Percentiles rank a stretch among this genome's conserved stretches.
Evolutionary conservation across 305 asterid species (phyloP).

Genomic region (Plantago rigida): DNA sequence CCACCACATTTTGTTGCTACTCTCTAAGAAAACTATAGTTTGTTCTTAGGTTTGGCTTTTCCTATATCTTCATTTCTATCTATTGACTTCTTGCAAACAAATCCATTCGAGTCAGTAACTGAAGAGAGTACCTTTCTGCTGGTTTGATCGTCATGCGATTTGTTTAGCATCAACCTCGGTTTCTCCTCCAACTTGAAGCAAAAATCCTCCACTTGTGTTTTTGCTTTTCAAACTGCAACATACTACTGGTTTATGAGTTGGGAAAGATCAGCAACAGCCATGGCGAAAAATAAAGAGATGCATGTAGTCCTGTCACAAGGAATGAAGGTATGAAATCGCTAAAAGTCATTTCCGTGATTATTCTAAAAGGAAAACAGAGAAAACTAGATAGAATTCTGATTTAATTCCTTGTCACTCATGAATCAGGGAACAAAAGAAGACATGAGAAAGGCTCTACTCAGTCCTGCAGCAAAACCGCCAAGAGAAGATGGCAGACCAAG

Average conservation of each 20-base stretch:
- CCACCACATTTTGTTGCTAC: slow-evolving; percentile 22
- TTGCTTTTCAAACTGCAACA: slow-evolving; percentile 1
- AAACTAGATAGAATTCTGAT: neutral
- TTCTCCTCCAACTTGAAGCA: slow-evolving; percentile 21
- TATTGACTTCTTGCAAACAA: slow-evolving; percentile 13
- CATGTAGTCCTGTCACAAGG: slow-evolving; percentile 24
- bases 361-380: too few relatives aligned
- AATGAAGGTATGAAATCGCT: slow-evolving; percentile 27
- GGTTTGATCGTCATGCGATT: neutral
- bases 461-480: slow-evolving; percentile 25
- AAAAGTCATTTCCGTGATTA: too few relatives aligned
- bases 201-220: neutral
- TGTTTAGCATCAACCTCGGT: neutral
- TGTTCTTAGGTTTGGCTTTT: slow-evolving; percentile 12
- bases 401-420: neutral
- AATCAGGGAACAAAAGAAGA: slow-evolving; percentile 45
- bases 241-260: slow-evolving; percentile 25
- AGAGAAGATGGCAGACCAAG: slow-evolving; percentile 40
- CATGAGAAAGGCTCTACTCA: slow-evolving; percentile 33
- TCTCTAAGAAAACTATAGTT: neutral
- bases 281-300: slow-evolving; percentile 32
- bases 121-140: slow-evolving; percentile 3
- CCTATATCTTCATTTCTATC: slow-evolving; percentile 15
- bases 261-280: slow-evolving; percentile 24
- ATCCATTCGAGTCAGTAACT: neutral